Conservation (phyloP, 352 stramenopile species). For the Phytophthora sojae region DNA sequence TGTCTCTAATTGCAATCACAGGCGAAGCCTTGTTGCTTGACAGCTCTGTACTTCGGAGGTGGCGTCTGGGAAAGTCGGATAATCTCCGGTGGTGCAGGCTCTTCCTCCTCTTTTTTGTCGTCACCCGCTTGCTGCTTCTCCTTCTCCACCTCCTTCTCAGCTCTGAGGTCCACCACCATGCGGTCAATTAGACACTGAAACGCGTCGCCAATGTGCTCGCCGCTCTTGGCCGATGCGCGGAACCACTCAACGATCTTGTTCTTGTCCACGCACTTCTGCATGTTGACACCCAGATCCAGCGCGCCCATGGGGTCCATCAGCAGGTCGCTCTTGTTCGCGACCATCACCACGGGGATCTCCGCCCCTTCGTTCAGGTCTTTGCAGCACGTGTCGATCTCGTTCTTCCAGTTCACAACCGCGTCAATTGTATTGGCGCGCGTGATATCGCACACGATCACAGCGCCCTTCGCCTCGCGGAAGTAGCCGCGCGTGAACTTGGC, state of each 20-base stretch:
- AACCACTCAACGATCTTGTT: constrained; percentile 87
- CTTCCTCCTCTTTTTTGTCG: constrained; percentile 5
- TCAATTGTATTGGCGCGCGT: constrained; percentile 87
- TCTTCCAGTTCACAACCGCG: constrained; percentile 87
- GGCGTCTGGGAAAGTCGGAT: constrained; percentile 54
- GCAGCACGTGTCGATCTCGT: constrained; percentile 75
- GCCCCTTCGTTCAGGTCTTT: constrained; percentile 50
- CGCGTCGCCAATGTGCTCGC: constrained; percentile 64
- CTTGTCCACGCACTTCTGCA: constrained; percentile 84
- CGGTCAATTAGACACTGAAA: constrained; percentile 69
- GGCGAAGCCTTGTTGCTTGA: constrained; percentile 38
- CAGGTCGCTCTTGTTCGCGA: constrained; percentile 90
- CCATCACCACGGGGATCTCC: constrained; percentile 77
- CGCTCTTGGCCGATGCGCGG: constrained; percentile 75
- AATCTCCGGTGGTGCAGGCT: constrained; percentile 26
- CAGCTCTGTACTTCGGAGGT: constrained; percentile 22
- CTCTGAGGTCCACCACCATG: constrained; percentile 64
- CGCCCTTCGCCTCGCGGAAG: constrained; percentile 82
- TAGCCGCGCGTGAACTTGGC: constrained; percentile 90
- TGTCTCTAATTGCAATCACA: constrained; percentile 64
- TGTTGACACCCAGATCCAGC: constrained; percentile 78
- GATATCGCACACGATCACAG: constrained; percentile 90
- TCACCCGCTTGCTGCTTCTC: constrained; percentile 4
- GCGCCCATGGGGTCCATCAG: constrained; percentile 71
- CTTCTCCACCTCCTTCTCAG: constrained; percentile 31